Evolutionary conservation across 345 rosid genomes (phyloP), one percentile per base, ranked within the genome.

Genomic region (Erucastrum elatum): DNA sequence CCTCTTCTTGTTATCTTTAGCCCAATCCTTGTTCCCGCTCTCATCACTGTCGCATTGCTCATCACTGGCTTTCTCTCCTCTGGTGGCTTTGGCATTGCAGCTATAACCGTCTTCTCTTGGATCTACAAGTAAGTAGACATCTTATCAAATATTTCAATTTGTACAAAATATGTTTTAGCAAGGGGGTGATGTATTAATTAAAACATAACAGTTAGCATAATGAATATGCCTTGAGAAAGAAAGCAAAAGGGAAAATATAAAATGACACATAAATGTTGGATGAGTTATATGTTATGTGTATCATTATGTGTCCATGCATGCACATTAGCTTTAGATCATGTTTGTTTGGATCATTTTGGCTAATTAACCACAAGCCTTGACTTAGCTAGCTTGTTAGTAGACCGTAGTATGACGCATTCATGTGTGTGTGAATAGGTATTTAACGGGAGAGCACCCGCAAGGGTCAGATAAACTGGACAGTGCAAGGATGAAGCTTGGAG

Each of bases 1-100:
- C 98, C 96, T 1, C 82, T 94, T 53, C 82, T 94, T n/a, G 92
- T 94, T 71, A 87, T 92, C 13, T 90, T 87, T 83, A 94, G 97
- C 77, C 98, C 97, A 0, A 91, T 94, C 46, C 87, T 94, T 1
- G 90, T 94, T 73, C 98, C 96, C 0, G 94, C 95, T 6, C 84
- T 89, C 13, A 86, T 92, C 66, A 76, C 90, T 0, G 82, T 80
- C 0, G 84, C 85, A 10, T 77, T 92, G 10, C 39, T 92, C 37
- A 69, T 80, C 64, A 82, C 82, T 30, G 97, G 98, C 8, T 92
- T 94, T 84, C 68, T 88, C 21, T 81, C 96, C 27, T 92, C 97
- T 0, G 97, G 97, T 10, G 94, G 98, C 0, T 90, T 94, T 41
- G 93, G 96, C 5, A 80, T 92, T 5, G 97, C 93, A 0, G 93